These are phyloP conservation scores for Gnomoniopsis sp. DNA, from an alignment of 2,329 filamentous ascomycete species.

Conservation along the genomic window DNA sequence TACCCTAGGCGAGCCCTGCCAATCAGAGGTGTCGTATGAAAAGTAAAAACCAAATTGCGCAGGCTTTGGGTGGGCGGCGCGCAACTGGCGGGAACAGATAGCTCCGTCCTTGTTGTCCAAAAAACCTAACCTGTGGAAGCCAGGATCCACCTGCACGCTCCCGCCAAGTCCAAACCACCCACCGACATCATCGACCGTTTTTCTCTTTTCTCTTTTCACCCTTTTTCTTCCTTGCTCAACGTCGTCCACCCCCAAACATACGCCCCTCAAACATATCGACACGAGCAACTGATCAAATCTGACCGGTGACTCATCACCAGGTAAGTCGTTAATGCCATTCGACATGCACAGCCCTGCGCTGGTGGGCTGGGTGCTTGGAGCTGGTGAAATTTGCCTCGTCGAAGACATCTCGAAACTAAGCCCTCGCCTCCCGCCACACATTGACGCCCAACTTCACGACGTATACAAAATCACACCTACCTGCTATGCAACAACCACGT, in stretches of 20 bases:
- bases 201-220: background rate
- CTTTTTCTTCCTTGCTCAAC: background rate
- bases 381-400: background rate
- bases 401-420: background rate
- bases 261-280: background rate
- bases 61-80: background rate
- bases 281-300: background rate
- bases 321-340: background rate
- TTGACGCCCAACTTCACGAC: background rate
- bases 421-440: background rate
- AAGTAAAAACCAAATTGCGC: background rate
- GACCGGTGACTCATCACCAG: conserved; percentile 6
- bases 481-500: background rate
- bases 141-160: background rate
- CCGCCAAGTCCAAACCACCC: background rate
- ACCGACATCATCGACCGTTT: conserved; percentile 3
- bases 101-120: background rate
- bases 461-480: background rate
- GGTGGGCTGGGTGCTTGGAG: background rate
- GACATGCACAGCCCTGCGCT: background rate
- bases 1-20: background rate
- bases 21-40: background rate
- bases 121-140: background rate
- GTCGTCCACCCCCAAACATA: background rate
- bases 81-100: background rate